Evolutionary conservation across 495 filamentous ascomycete species (phyloP).

Genomic region (Penicillium odoratum): DNA sequence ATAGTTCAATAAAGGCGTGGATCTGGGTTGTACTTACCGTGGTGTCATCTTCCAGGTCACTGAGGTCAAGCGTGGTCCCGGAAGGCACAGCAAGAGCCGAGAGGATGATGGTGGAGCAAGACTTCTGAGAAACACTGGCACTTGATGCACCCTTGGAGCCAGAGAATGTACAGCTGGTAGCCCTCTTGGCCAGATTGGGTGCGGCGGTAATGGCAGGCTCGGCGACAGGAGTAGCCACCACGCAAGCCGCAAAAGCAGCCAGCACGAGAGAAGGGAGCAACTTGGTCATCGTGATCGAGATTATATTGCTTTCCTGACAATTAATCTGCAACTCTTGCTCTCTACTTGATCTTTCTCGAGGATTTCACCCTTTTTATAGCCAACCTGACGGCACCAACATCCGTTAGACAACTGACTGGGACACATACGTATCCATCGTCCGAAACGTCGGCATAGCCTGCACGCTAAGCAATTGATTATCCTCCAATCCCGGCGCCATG

Average conservation of each 20-base stretch:
- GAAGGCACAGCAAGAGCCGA: constrained; percentile 50
- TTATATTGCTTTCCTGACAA: not conserved
- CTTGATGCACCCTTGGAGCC: constrained; percentile 27
- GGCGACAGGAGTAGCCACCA: not conserved
- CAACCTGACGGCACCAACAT: not conserved
- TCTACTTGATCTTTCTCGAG: not conserved
- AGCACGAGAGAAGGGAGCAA: not conserved
- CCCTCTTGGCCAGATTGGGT: constrained; percentile 22
- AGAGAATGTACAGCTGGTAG: constrained; percentile 24
- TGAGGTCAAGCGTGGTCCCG: constrained; percentile 53
- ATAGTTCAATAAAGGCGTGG: not conserved
- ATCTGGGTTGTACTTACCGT: constrained; percentile 24
- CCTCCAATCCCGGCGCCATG: not conserved
- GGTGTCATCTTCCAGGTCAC: constrained; percentile 45
- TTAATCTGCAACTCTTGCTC: not conserved
- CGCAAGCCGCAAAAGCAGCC: not conserved
- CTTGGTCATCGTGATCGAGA: not conserved
- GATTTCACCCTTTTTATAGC: not conserved
- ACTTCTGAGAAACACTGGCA: constrained; percentile 43
- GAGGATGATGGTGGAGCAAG: constrained; percentile 53
- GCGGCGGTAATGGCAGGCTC: constrained; percentile 25
- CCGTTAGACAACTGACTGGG: not conserved
- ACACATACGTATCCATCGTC: not conserved
- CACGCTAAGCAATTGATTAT: constrained; percentile 1
- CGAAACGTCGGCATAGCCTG: not conserved